A percentile compares a stretch with the other conserved stretches of the same genome.
These are phyloP conservation scores for Sporothrix phasma DNA, from an alignment of 2,329 filamentous ascomycete genomes.

Conservation along the genomic window DNA sequence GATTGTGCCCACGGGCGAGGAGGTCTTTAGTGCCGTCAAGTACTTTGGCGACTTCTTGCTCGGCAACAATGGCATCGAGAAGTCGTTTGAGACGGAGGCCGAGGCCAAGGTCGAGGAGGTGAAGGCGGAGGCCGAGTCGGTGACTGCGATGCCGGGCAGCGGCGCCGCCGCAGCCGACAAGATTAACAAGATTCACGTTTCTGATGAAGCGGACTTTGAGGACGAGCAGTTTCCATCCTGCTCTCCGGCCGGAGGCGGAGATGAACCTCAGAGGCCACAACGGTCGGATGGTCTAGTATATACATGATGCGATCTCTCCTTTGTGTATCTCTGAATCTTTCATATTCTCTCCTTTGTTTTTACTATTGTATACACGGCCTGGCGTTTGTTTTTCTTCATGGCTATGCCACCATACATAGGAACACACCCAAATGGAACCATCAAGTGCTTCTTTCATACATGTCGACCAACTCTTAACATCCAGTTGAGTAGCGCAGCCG, in stretches of 20 bases:
- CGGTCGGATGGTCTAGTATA: background rate
- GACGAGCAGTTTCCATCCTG: background rate
- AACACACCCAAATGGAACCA: background rate
- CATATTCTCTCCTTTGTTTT: background rate
- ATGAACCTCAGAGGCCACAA: background rate
- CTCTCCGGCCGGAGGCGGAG: slow-evolving; percentile 2
- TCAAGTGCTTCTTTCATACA: no score
- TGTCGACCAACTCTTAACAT: background rate
- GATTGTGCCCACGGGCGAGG: slow-evolving; percentile 82
- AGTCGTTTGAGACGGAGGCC: slow-evolving; percentile 12
- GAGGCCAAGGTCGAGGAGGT: background rate
- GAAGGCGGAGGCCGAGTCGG: background rate
- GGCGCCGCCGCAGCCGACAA: background rate
- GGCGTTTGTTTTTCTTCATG: background rate
- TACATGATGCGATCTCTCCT: background rate
- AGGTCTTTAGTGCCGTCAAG: slow-evolving; percentile 72
- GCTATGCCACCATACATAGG: background rate
- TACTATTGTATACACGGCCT: background rate
- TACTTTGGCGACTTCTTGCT: slow-evolving; percentile 75
- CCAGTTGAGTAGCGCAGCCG: background rate
- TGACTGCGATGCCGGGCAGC: background rate
- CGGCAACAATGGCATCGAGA: slow-evolving; percentile 57
- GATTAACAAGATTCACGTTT: background rate
- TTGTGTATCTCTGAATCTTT: background rate
- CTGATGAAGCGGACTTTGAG: background rate